phyloP scores from a whole-genome alignment of 2,329 filamentous ascomycete genomes.

The Raffaelea arxii region DNA sequence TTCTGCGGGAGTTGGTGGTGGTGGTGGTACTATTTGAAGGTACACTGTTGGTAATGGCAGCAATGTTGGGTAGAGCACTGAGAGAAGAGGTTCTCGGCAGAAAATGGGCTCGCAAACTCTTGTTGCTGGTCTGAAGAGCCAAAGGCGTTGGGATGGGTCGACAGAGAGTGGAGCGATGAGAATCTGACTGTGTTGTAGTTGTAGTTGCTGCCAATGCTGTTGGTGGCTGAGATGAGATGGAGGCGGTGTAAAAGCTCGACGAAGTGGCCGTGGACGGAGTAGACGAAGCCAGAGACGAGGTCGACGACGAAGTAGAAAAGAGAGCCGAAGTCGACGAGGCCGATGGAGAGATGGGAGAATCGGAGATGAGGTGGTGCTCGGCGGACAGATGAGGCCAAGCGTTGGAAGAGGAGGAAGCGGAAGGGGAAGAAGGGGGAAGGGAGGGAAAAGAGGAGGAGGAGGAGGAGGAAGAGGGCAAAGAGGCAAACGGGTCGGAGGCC shows the following conservation, averaged over 20 bases:
- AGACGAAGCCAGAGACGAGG: neutral
- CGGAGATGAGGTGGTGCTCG: no score
- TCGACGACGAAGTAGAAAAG: neutral
- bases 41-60: neutral
- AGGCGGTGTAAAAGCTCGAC: no score
- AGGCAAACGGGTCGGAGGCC: neutral
- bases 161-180: neutral
- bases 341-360: neutral
- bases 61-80: constrained; percentile 4
- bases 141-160: constrained; percentile 6
- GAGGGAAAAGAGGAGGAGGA: constrained; percentile 1
- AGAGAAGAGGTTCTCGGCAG: constrained; percentile 8
- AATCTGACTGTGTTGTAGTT: neutral
- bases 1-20: neutral
- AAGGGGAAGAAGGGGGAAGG: constrained; percentile 4
- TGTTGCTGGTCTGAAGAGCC: constrained; percentile 2
- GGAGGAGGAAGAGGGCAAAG: no score
- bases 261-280: neutral
- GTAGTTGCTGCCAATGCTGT: neutral
- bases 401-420: neutral
- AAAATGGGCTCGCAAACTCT: neutral
- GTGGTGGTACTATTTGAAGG: neutral
- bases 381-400: neutral
- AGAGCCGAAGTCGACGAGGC: constrained; percentile 1
- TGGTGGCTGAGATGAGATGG: neutral